These are phyloP conservation scores for Achaetomium macrosporum DNA, from an alignment of 2,329 filamentous ascomycete genomes.

Conservation along the genomic window DNA sequence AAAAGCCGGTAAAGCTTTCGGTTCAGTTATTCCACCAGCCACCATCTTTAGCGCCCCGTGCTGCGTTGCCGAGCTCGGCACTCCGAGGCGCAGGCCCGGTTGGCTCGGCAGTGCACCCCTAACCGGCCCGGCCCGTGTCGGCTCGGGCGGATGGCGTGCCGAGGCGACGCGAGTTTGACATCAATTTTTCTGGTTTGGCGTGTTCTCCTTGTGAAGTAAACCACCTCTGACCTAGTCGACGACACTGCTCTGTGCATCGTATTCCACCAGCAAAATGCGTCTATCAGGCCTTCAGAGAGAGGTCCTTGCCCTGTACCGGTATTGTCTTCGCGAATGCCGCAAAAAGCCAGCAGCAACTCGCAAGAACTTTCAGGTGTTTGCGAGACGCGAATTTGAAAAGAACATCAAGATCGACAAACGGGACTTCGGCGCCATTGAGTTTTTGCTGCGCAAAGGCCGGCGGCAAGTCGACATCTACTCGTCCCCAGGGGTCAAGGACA, in stretches of 20 bases:
- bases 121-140: conserved; percentile 6
- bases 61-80: conserved; percentile 6
- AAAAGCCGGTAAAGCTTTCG: not conserved
- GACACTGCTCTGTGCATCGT: not conserved
- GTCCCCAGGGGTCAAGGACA: conserved; percentile 74
- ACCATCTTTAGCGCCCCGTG: not conserved
- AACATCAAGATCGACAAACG: conserved; percentile 66
- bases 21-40: conserved; percentile 15
- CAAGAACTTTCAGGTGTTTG: conserved; percentile 57
- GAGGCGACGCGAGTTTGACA: conserved; percentile 1
- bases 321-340: conserved; percentile 73
- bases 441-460: conserved; percentile 72
- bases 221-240: not conserved
- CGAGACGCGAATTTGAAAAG: conserved; percentile 70
- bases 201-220: not conserved
- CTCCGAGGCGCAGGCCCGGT: conserved; percentile 5
- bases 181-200: not conserved
- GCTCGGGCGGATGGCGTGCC: conserved; percentile 11
- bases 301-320: conserved; percentile 78
- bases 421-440: conserved; percentile 82
- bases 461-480: conserved; percentile 77
- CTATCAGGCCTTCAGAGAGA: conserved; percentile 87
- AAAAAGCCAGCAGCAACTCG: conserved; percentile 62
- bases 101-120: not conserved
- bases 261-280: conserved; percentile 32